Base-by-base conservation (phyloP, 148 eudicot species). In the Chenopodium album region DNA sequence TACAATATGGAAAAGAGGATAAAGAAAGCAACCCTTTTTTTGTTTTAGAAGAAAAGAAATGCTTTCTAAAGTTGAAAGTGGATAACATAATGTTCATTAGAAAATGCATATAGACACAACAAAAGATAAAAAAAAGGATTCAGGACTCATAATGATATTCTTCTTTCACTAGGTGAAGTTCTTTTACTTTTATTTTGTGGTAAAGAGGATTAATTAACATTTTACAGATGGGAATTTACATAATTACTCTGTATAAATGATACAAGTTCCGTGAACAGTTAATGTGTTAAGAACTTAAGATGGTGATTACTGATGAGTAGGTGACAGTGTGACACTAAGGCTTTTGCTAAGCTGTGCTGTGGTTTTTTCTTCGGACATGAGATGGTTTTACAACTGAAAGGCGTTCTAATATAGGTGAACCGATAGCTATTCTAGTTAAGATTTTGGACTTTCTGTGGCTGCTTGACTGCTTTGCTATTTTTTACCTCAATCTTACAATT, bases 11-110 rank as follows among this genome's bases (percentile, higher is more conserved):
- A 14, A 72, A 69, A 76, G 48, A 2, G 70, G 29, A 70, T 70
- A 56, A 73, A 52, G 60, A 76, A 73, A 68, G 84, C 60, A 28
- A 34, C 31, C 16, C 80, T 77, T 82, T 76, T 19, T n/a, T 76
- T 71, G 41, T 37, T 66, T 23, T 69, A 71, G 44, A 71, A 78
- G 75, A 48, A 82, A 82, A 46, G 80, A 46, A 44, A 46, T 71
- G 71, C 52, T 82, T 77, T 67, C 50, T 29, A 52, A 80, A 62
- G 22, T 41, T 41, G 76, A 72, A 65, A 77, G 48, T 72, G 34
- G 59, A 47, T 66, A 73, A 62, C 78, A 71, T 72, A 77, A 34
- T 78, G 37, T 37, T 70, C 80, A 37, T 26, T 48, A 41, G 41
- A 44, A 50, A 71, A 46, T 72, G 71, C 56, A 12, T 56, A 17